Conservation (phyloP, 73 alveolate genomes). For the Paramecium tetraurelia region DNA sequence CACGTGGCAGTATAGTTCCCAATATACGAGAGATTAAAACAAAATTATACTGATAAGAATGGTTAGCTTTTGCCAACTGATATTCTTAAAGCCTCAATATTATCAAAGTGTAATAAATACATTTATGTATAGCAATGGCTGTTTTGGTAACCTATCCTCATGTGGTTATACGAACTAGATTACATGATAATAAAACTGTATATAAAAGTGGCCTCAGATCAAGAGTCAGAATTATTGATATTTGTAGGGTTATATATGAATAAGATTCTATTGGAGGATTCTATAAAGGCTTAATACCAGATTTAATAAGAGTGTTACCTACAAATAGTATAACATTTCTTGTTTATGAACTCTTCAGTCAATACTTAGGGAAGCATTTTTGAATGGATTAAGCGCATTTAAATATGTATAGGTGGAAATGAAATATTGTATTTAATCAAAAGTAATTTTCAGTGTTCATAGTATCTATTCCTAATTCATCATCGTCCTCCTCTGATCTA, state of each 20-base stretch:
- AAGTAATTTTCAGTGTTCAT: conserved; percentile 89
- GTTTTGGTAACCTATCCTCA: conserved; percentile 54
- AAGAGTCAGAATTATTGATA: conserved; percentile 37
- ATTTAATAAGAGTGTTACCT: conserved; percentile 60
- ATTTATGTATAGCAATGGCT: conserved; percentile 12
- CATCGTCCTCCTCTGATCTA: conserved; percentile 76
- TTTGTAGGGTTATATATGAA: conserved; percentile 6
- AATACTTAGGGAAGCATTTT: not conserved
- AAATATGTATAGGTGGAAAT: not conserved
- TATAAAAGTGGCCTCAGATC: not conserved
- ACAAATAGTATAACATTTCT: conserved; percentile 52
- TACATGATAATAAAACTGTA: conserved; percentile 39
- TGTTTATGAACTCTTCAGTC: conserved; percentile 51
- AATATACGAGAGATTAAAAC: conserved; percentile 44
- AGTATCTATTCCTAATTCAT: conserved; percentile 93
- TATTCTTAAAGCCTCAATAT: conserved; percentile 49
- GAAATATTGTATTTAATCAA: not conserved
- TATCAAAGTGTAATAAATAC: conserved; percentile 52
- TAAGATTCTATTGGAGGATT: conserved; percentile 38
- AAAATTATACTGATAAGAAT: not conserved
- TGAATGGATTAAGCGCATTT: not conserved
- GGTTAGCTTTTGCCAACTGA: not conserved
- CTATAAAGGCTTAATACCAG: conserved; percentile 53
- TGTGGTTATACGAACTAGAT: conserved; percentile 55
- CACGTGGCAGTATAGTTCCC: conserved; percentile 62